phyloP scores from a whole-genome alignment of 148 eudicot genomes.

The Silene latifolia region DNA sequence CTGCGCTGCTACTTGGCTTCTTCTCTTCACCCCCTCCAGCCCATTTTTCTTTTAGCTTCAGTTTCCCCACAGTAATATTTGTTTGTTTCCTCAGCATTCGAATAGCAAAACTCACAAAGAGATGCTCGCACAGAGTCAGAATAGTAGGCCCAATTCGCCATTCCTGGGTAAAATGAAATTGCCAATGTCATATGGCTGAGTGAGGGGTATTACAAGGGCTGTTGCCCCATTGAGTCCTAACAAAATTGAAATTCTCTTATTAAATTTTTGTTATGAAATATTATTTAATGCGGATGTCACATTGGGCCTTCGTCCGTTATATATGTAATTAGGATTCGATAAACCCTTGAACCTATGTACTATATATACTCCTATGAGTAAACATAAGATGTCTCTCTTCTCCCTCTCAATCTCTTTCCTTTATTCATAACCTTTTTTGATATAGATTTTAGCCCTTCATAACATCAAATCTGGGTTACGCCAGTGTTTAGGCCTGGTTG shows the following conservation, averaged over 20 bases:
- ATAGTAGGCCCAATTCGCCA: slow-evolving; percentile 91
- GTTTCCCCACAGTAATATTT: slow-evolving; percentile 35
- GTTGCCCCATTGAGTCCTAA: not conserved
- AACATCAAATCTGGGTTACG: not conserved
- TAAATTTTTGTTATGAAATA: too few species aligned
- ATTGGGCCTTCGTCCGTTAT: too few species aligned
- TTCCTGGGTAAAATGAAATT: slow-evolving; percentile 42
- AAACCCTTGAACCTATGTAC: too few species aligned
- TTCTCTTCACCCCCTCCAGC: slow-evolving; percentile 28
- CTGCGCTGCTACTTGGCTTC: slow-evolving; percentile 17
- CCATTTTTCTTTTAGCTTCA: slow-evolving; percentile 38
- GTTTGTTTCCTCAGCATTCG: slow-evolving; percentile 73
- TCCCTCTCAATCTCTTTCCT: too few species aligned
- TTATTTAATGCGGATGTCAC: too few species aligned
- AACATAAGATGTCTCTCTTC: too few species aligned
- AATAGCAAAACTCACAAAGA: slow-evolving; percentile 89
- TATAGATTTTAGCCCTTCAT: not conserved
- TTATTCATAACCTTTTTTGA: too few species aligned
- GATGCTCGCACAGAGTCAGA: slow-evolving; percentile 85
- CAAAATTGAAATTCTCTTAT: too few species aligned
- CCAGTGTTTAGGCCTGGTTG: not conserved
- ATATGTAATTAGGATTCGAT: too few species aligned
- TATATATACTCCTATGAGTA: too few species aligned
- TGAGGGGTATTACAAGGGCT: not conserved
- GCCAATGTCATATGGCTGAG: not conserved